These are phyloP conservation scores for Kwoniella shivajii DNA, from an alignment of 1,284 basidiomycete genomes.

Conservation along the genomic window DNA sequence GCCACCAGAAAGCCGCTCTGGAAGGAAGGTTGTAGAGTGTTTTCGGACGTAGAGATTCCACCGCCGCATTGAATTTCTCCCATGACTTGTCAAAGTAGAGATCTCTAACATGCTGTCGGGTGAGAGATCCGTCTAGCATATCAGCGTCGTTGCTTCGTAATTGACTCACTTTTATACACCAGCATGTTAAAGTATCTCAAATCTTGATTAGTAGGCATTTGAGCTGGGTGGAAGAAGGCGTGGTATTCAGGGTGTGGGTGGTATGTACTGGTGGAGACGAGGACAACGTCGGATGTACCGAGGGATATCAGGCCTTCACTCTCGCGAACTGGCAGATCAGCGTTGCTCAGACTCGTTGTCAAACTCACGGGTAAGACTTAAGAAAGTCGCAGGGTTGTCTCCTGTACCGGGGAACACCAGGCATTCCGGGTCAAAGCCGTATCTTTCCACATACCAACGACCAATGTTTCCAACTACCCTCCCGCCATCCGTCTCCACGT, in stretches of 20 bases:
- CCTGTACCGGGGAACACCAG: slow-evolving; percentile 83
- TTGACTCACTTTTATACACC: slow-evolving; percentile 56
- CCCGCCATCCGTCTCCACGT: slow-evolving; percentile 72
- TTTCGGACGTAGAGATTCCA: slow-evolving; percentile 51
- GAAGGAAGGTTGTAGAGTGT: slow-evolving; percentile 51
- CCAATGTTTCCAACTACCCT: slow-evolving; percentile 68
- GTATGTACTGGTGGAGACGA: slow-evolving; percentile 64
- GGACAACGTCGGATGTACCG: slow-evolving; percentile 87
- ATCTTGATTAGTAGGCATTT: slow-evolving; percentile 31
- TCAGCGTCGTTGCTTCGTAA: slow-evolving; percentile 12
- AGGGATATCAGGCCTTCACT: slow-evolving; percentile 79
- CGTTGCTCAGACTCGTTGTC: neutral
- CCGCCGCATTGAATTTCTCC: slow-evolving; percentile 70
- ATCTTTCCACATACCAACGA: slow-evolving; percentile 72
- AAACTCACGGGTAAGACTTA: slow-evolving; percentile 62
- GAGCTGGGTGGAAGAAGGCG: slow-evolving; percentile 58
- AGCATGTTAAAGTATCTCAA: slow-evolving; percentile 56
- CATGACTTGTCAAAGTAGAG: slow-evolving; percentile 66
- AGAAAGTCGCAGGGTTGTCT: slow-evolving; percentile 86
- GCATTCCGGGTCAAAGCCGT: slow-evolving; percentile 76
- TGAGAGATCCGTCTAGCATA: slow-evolving; percentile 74
- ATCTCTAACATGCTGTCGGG: slow-evolving; percentile 77
- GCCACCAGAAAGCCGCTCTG: slow-evolving; percentile 57
- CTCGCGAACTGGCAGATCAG: neutral
- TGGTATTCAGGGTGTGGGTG: slow-evolving; percentile 57